Conservation (phyloP, 495 filamentous ascomycete genomes). For the Patellaria atrata region DNA sequence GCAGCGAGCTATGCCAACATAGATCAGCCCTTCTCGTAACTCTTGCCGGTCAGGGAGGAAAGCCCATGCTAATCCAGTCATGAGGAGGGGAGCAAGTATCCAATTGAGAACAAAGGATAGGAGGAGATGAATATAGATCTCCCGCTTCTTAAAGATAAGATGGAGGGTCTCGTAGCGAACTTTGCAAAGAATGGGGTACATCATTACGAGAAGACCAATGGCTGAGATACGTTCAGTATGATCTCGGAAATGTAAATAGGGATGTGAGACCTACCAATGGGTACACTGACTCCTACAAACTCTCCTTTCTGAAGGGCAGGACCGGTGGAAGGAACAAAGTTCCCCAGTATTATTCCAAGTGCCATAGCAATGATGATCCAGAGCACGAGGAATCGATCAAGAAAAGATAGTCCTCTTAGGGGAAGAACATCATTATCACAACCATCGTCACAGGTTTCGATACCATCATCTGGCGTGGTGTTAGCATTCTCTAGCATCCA, state of each 20-base stretch:
- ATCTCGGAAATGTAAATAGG: not conserved
- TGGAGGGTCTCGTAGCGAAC: constrained; percentile 74
- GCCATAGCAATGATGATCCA: constrained; percentile 84
- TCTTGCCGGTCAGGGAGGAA: constrained; percentile 28
- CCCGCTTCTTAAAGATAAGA: constrained; percentile 42
- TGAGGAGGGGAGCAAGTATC: constrained; percentile 78
- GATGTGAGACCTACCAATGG: constrained; percentile 46
- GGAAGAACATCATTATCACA: constrained; percentile 17
- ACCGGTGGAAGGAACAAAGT: constrained; percentile 52
- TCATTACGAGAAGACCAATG: constrained; percentile 76
- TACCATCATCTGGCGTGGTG: not conserved
- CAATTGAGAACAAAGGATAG: constrained; percentile 78
- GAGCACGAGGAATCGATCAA: constrained; percentile 64
- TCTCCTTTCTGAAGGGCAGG: constrained; percentile 52
- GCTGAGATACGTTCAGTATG: constrained; percentile 30
- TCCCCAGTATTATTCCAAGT: constrained; percentile 64
- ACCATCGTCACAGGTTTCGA: not conserved
- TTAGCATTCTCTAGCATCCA: not conserved
- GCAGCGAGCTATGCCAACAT: constrained; percentile 28
- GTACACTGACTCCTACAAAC: constrained; percentile 61
- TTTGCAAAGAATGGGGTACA: constrained; percentile 92
- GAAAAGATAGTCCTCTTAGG: constrained; percentile 44
- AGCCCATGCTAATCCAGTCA: constrained; percentile 45
- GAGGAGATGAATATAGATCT: constrained; percentile 63
- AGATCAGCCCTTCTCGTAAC: constrained; percentile 27